Base-by-base conservation (phyloP, 2,329 filamentous ascomycete genomes). In the Botrytis porri region DNA sequence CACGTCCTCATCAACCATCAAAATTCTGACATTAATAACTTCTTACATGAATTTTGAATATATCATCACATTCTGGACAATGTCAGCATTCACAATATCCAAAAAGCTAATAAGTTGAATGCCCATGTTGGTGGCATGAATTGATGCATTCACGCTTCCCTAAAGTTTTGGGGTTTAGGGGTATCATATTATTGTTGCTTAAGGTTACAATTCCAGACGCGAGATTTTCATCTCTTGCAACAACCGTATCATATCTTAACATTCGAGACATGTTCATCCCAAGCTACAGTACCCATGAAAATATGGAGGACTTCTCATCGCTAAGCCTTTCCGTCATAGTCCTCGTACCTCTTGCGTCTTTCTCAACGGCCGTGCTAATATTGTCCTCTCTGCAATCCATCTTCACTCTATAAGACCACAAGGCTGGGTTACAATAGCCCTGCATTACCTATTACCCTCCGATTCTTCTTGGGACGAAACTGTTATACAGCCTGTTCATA, bases 241-340 rank as follows among this genome's bases (percentile, higher is more conserved):
- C 41, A 37, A 18, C 5, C 41, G 69, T 71, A 43, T 71, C 70
- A 72, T 67, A 39, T 67, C 14, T 72, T 20, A 14, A 3, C 51
- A 41, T 20, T 29, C 32, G 32, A 37, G 37, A 32, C 70, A 25
- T 39, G 35, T 66, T 65, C 37, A 43, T 45, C 22, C 39, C 45
- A 66, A 41, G 37, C 41, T 62, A 43, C 41, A 18, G 32, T 60
- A n/a, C 59, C 57, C 45, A n/a, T 48, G n/a, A 39, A 5, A 43
- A 25, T 7, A 59, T 29, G 8, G 57, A 71, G 20, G 14, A 18
- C 25, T 59, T 39, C 32, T 69, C 37, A 22, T 59, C 3, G 14
- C 35, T 29, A 32, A 22, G 66, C 20, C 32, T 41, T 69, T 60
- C 20, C n/a, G 57, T 25, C n/a, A 16, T 20, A 48, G 20, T 43